phyloP scores from a whole-genome alignment of 352 stramenopile genomes.

The Globisporangium emineosum region DNA sequence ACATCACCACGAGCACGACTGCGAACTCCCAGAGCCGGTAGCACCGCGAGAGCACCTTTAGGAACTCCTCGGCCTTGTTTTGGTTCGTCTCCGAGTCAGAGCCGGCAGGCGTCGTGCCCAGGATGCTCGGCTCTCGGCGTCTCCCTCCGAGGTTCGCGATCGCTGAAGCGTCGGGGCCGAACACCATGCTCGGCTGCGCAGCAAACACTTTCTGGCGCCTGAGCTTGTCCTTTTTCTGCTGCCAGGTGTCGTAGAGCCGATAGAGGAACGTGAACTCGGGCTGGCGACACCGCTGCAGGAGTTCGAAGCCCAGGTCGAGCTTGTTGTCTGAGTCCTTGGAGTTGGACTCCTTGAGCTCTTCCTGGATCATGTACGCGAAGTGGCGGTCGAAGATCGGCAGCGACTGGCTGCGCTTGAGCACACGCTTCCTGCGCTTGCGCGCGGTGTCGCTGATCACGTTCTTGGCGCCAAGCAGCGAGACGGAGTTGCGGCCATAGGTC shows the following conservation, averaged over 20 bases:
- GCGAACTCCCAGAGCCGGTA: conserved; percentile 59
- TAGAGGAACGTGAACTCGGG: conserved; percentile 61
- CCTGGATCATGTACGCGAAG: conserved; percentile 51
- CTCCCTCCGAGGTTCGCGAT: not conserved
- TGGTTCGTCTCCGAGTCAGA: not conserved
- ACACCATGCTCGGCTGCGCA: not conserved
- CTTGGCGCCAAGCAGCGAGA: conserved; percentile 16
- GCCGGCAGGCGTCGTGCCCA: not conserved
- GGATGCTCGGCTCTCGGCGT: not conserved
- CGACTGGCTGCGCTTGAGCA: conserved; percentile 61
- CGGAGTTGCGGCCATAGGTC: conserved; percentile 14
- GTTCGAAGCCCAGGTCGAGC: conserved; percentile 49
- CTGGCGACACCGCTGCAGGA: conserved; percentile 46
- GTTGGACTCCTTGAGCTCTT: conserved; percentile 59
- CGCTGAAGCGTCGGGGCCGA: not conserved
- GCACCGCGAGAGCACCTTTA: conserved; percentile 40
- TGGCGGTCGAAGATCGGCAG: conserved; percentile 59
- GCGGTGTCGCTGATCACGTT: conserved; percentile 16
- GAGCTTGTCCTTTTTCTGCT: conserved; percentile 13
- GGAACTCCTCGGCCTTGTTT: conserved; percentile 44
- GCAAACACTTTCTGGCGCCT: conserved; percentile 7
- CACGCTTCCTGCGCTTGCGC: conserved; percentile 27
- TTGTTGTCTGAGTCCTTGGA: conserved; percentile 56
- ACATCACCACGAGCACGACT: conserved; percentile 43
- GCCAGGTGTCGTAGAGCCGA: conserved; percentile 40